Conservation (phyloP, 163 green algal species). For the Scenedesmus sp. region DNA sequence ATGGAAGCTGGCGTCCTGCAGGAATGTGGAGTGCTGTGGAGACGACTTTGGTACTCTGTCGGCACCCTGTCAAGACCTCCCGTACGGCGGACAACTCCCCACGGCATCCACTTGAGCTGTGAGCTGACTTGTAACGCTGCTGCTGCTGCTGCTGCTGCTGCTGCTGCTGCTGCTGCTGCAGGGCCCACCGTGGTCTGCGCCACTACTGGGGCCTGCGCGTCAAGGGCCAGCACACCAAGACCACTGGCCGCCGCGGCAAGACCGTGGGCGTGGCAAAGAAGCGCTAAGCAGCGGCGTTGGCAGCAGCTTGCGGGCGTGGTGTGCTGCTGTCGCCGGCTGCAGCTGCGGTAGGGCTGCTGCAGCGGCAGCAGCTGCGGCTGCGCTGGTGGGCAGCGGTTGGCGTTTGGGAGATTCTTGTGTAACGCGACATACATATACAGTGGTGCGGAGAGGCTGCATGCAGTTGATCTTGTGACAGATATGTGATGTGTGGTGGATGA, state of each 20-base stretch:
- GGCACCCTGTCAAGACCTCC: too few species aligned
- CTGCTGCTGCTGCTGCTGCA: slow-evolving; percentile 47
- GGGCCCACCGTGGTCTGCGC: slow-evolving; percentile 95
- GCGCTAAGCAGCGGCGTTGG: slow-evolving; percentile 57
- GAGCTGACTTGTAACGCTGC: neutral
- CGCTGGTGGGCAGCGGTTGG: neutral
- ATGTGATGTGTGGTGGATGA: too few species aligned
- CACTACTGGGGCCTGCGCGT: slow-evolving; percentile 99
- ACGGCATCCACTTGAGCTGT: too few species aligned
- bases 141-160: slow-evolving; percentile 16
- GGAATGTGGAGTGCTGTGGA: too few species aligned
- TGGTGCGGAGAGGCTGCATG: too few species aligned
- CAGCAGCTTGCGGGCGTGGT: neutral
- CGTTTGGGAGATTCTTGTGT: neutral
- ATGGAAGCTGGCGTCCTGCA: too few species aligned
- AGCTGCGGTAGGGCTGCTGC: neutral
- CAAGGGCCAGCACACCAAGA: slow-evolving; percentile 99
- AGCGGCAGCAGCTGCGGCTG: neutral
- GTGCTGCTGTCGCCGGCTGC: too few species aligned
- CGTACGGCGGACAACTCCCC: too few species aligned
- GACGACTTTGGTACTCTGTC: too few species aligned
- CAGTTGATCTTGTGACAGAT: too few species aligned
- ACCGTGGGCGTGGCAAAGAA: slow-evolving; percentile 85
- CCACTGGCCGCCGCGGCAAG: slow-evolving; percentile 94
- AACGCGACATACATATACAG: neutral